Evolutionary conservation across 2,329 filamentous ascomycete genomes (phyloP), one percentile per base, ranked within the genome.

Genomic region (Dactylellina drechsleri): DNA sequence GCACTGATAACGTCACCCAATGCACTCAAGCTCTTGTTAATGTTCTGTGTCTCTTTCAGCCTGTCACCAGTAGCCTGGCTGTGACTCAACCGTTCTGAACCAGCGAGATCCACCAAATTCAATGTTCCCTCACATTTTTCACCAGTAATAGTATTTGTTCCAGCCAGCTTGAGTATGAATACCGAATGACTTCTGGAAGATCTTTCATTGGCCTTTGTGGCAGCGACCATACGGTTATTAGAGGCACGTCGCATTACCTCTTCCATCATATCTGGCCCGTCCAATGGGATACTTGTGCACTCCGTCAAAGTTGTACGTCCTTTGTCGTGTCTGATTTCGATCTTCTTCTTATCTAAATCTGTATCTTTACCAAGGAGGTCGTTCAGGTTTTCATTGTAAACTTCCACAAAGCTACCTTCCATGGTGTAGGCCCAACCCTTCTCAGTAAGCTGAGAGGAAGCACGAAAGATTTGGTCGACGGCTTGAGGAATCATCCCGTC

Each of bases 301-400:
- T 95, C 93, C 52, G 91, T 87, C 43, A 97, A 91, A 0, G 85
- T 90, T 0, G 93, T 97, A 81, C 92, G 91, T 83, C 92, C 92
- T 78, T 90, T 91, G 79, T 98, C 94, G 78, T 98, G 95, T 1
- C 91, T 88, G 70, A 97, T 94, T 79, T 96, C 92, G 58, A 94
- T 90, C 83, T 92, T 96, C 83, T 91, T 92, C 83, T 90, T 92
- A 77, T 90, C 88, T 59, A 92, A 86, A 18, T 90, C 86, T 65
- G 90, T 89, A 0, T 90, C 87, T 65, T 86, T 87, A 12, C 90
- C 89, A 2, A 99, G 87, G 13, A 99, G 83, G 81, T 99, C 95
- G 81, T 97, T 93, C 77, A 99, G 86, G 76, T 96, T 95, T 81
- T 99, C 95, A 77, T 99, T 98, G 87, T 99, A 99, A 4, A 99